A percentile compares a stretch with the other conserved stretches of the same genome.
These are phyloP conservation scores for Wolfiporia cocos DNA, from an alignment of 1,284 basidiomycete species.

Conservation along the genomic window DNA sequence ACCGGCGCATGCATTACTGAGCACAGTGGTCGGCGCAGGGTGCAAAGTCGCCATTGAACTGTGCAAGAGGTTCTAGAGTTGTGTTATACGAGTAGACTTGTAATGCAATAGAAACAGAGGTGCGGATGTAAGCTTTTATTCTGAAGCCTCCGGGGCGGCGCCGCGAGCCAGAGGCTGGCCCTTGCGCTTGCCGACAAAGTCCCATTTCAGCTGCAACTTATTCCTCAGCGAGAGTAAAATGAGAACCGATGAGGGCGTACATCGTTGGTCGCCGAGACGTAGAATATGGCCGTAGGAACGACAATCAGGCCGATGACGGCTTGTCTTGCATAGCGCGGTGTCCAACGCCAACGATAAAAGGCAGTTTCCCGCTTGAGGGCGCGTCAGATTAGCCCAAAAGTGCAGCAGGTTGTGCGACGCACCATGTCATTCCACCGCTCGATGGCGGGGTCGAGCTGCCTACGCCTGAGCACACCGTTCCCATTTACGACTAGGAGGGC, in stretches of 20 bases:
- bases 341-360: constrained; percentile 78
- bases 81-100: too few species aligned
- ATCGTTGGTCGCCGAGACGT: constrained; percentile 27
- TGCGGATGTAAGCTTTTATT: constrained; percentile 13
- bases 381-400: not conserved
- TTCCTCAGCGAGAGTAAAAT: not conserved
- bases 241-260: constrained; percentile 22
- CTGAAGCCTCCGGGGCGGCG: constrained; percentile 11
- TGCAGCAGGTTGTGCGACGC: constrained; percentile 12
- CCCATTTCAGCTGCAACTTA: constrained; percentile 27
- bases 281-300: constrained; percentile 41
- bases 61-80: constrained; percentile 46
- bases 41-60: constrained; percentile 89
- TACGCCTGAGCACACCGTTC: not conserved
- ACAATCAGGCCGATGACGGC: constrained; percentile 43
- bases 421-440: constrained; percentile 81
- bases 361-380: constrained; percentile 67
- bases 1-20: constrained; percentile 87
- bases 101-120: constrained; percentile 5
- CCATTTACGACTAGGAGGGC: not conserved
- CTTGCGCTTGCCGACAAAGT: constrained; percentile 32
- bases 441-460: constrained; percentile 70
- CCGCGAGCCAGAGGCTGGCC: constrained; percentile 27
- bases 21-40: constrained; percentile 79
- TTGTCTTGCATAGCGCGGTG: constrained; percentile 49